Evolutionary conservation across 2,329 filamentous ascomycete species (phyloP).

Genomic region (Colletotrichum gigasporum): DNA sequence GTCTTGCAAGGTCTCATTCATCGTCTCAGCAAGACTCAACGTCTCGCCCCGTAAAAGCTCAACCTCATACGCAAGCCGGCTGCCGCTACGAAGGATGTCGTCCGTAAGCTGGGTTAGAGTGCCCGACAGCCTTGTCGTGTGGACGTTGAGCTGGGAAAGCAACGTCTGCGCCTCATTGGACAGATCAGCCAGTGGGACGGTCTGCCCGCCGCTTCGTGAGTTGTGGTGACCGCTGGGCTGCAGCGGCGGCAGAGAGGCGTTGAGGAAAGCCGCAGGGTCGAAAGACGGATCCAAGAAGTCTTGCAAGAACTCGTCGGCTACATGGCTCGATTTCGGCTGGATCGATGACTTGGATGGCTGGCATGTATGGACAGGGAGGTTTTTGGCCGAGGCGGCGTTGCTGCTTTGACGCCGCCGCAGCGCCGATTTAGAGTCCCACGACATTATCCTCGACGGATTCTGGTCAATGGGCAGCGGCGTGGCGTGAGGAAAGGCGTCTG

Average conservation of each 20-base stretch:
- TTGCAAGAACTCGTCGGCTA: conserved; percentile 76
- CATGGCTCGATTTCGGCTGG: conserved; percentile 66
- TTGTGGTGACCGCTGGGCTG: conserved; percentile 48
- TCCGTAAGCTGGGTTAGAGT: conserved; percentile 91
- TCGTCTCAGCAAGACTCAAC: conserved; percentile 78
- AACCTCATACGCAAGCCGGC: conserved; percentile 91
- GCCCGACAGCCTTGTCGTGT: conserved; percentile 83
- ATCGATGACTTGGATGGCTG: conserved; percentile 48
- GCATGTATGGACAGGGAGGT: conserved; percentile 51
- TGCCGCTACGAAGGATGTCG: conserved; percentile 90
- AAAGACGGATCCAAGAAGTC: conserved; percentile 82
- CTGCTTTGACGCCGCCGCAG: conserved; percentile 59
- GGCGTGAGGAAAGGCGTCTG: no score
- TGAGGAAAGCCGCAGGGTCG: conserved; percentile 87
- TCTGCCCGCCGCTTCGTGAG: conserved; percentile 38
- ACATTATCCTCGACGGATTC: conserved; percentile 38
- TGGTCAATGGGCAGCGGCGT: not conserved
- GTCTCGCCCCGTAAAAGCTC: conserved; percentile 92
- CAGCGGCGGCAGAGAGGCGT: conserved; percentile 78
- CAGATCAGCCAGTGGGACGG: conserved; percentile 76
- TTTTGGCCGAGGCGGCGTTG: conserved; percentile 46
- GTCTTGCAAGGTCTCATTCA: conserved; percentile 76
- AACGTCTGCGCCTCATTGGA: conserved; percentile 84
- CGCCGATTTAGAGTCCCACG: conserved; percentile 49
- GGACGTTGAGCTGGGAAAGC: conserved; percentile 87